A percentile compares a stretch with the other conserved stretches of the same genome.
Evolutionary conservation across 768 basidiomycete species (phyloP).

Genomic region (Collybiopsis confluens): DNA sequence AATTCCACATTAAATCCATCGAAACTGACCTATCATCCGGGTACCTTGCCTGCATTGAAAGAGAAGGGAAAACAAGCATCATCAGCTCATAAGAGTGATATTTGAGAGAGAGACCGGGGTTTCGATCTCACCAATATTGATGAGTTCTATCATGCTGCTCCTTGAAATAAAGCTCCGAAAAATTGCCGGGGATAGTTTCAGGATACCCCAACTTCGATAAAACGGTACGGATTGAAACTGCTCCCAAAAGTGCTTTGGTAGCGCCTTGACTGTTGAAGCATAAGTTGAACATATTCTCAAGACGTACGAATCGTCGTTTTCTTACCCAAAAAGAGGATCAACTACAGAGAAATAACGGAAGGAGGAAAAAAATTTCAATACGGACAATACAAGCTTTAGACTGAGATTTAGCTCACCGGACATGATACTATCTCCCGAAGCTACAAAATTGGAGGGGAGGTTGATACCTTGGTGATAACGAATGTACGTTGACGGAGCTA

Average conservation of each 20-base stretch:
- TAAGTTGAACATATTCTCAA: background rate
- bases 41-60: background rate
- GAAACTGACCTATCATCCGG: background rate
- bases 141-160: slow-evolving; percentile 7
- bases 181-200: slow-evolving; percentile 5
- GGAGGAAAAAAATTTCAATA: background rate
- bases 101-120: background rate
- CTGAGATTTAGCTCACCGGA: background rate
- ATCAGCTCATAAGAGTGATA: background rate
- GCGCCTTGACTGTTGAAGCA: slow-evolving; percentile 13
- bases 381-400: too few species aligned
- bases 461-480: slow-evolving; percentile 11
- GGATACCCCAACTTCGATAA: background rate
- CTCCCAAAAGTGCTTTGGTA: slow-evolving; percentile 15
- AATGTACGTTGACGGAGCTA: slow-evolving; percentile 13
- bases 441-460: slow-evolving; percentile 16
- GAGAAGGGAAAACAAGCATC: background rate
- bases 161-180: slow-evolving; percentile 9
- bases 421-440: slow-evolving; percentile 13
- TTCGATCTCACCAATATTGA: slow-evolving; percentile 9
- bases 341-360: background rate
- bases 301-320: background rate
- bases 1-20: too few species aligned
- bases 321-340: slow-evolving; percentile 16
- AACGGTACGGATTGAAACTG: slow-evolving; percentile 9